A percentile compares a stretch with the other conserved stretches of the same genome.
These are phyloP conservation scores for Anthoceros angustus DNA, from an alignment of 225 moss, liverwort and hornwort genomes.

Conservation along the genomic window DNA sequence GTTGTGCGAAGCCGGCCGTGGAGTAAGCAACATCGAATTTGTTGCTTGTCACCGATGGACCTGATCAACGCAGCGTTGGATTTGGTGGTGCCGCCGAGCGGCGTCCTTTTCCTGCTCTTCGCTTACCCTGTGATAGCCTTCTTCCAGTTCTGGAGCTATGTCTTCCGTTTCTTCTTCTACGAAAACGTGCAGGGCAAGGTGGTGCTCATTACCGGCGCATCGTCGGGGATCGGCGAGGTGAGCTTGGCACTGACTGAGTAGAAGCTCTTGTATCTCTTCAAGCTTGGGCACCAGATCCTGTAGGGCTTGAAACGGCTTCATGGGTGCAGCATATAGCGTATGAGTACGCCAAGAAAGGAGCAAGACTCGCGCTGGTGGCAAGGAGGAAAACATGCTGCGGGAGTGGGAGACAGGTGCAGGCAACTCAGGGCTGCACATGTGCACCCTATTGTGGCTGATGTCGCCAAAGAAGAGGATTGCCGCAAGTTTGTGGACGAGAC, in stretches of 20 bases:
- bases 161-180: constrained; percentile 6
- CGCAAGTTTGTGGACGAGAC: constrained; percentile 28
- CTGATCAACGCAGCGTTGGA: not conserved
- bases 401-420: constrained; percentile 24
- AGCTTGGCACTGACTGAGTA: not conserved
- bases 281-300: not conserved
- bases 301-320: not conserved
- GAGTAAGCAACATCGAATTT: too few species aligned
- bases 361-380: constrained; percentile 31
- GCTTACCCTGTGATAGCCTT: constrained; percentile 15
- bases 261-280: not conserved
- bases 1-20: too few species aligned
- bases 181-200: constrained; percentile 29
- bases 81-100: constrained; percentile 5
- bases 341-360: constrained; percentile 28
- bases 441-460: constrained; percentile 23
- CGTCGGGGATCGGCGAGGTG: constrained; percentile 42
- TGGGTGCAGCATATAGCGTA: constrained; percentile 25
- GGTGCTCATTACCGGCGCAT: constrained; percentile 31
- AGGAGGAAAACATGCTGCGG: constrained; percentile 15
- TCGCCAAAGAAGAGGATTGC: constrained; percentile 26
- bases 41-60: not conserved
- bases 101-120: constrained; percentile 11
- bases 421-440: constrained; percentile 22
- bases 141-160: constrained; percentile 7